Base-by-base conservation (phyloP, 2,329 filamentous ascomycete genomes). In the Ophiostoma novo-ulmi region DNA sequence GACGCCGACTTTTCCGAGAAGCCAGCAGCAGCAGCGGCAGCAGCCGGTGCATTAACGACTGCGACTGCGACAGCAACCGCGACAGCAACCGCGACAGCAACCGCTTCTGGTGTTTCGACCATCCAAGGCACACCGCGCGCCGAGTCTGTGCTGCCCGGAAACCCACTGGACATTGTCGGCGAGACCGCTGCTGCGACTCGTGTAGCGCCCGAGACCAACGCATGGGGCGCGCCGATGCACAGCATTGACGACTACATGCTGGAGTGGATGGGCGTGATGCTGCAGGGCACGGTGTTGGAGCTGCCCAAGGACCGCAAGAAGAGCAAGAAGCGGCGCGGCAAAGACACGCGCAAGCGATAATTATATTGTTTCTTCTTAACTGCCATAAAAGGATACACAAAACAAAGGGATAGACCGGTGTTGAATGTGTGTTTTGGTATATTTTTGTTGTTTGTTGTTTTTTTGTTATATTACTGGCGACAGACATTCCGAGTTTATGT, bases 1-100 rank as follows among this genome's bases (percentile, higher is more conserved):
- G 92, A 94, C 65, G 91, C 88, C 5, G 93, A 97, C 77, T 97
- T 97, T 75, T 88, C 88, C 2, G 91, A 94, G 76, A 87, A 87
- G 78, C 80, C 85, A 70, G 70, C 71, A 3, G 73, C 71, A 1
- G 73, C 70, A 77, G 75, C 85, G 5, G 17, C 44, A 20, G 44
- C 44, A n/a, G 17, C 44, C 5, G 44, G 38, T 11, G 11, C 38
- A 39, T 39, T 39, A 11, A 70, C 74, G 5, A 72, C 72, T 79
- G 77, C 80, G 8, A n/a, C 44, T 83, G 13, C 85, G 80, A 11
- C 77, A 82, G 13, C 82, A 83, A 72, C 83, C 82, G 2, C 87
- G 5, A 72, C 72, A 79, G 77, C 80, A 20, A n/a, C 44, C 83
- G 13, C 85, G 80, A 11, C 77, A 82, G 13, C 74, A 4, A 73